A percentile compares a stretch with the other conserved stretches of the same genome.
Evolutionary conservation across 345 rosid species (phyloP).

Genomic region (Corymbia maculata): DNA sequence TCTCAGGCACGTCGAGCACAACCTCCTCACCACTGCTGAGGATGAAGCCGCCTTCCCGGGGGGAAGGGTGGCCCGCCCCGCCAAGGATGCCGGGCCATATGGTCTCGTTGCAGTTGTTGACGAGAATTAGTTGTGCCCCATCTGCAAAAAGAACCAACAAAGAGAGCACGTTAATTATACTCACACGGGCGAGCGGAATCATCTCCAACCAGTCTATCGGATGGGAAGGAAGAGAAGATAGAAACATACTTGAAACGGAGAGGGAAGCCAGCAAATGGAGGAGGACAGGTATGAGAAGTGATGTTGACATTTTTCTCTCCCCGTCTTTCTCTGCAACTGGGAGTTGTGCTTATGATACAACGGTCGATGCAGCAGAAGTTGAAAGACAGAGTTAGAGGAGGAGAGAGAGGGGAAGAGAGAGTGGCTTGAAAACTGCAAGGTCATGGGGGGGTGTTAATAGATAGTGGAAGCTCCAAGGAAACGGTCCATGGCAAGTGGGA

Average conservation of each 20-base stretch:
- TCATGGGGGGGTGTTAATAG: background rate
- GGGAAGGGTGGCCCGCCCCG: conserved; percentile 20
- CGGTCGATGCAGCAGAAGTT: background rate
- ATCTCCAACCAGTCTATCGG: background rate
- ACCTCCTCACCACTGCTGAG: conserved; percentile 24
- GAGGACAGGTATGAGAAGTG: background rate
- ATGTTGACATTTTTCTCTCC: background rate
- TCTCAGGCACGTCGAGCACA: conserved; percentile 16
- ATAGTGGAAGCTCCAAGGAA: background rate
- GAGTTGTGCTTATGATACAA: background rate
- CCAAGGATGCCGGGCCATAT: conserved; percentile 40
- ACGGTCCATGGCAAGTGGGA: background rate
- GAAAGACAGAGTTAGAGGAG: background rate
- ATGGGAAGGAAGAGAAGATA: background rate
- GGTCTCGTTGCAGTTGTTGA: conserved; percentile 35
- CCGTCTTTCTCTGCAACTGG: background rate
- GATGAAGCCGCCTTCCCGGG: conserved; percentile 23
- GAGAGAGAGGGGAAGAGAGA: background rate
- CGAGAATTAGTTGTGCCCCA: conserved; percentile 14
- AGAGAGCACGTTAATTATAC: background rate
- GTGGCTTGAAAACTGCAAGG: background rate
- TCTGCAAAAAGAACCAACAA: background rate
- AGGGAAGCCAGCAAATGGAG: background rate
- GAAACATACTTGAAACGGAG: background rate
- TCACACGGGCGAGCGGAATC: background rate